Evolutionary conservation across 345 rosid species (phyloP), one percentile per base, ranked within the genome.

Genomic region (Lagerstroemia speciosa): DNA sequence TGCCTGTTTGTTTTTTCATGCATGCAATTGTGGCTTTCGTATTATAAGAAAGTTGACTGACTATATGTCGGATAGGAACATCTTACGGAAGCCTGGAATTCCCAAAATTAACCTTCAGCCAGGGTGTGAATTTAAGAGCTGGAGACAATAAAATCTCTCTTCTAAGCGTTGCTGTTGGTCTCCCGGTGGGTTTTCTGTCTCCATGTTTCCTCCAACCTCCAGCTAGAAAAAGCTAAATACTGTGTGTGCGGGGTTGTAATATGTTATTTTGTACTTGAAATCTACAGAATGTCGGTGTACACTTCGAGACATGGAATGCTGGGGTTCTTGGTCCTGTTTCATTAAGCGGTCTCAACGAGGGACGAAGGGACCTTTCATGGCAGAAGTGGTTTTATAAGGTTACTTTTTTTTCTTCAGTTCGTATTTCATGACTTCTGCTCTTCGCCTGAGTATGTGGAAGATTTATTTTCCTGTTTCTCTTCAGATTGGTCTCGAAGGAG

Each of bases 161-260:
- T 38, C 69, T 83, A 17, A 85, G 86, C 57, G 80, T 71, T 32
- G 77, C 79, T 78, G 86, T 81, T 60, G 89, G 89, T 29, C 71
- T 85, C 65, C 89, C 86, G 82, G 89, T 85, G 58, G 40, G 12
- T 55, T 70, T 50, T 71, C 65, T 65, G 31, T 40, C 69, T 57
- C 46, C 17, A 1, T 31, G 36, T 69, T 55, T 86, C 72, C 89
- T 85, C 70, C 22, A 24, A 4, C 37, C 52, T 24, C 29, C 32
- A 22, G 8, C 41, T 20, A 62, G 36, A 53, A 50, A n/a, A 15
- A 53, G 26, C 24, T 29, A 1, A 33, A 46, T 7, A 46, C 19
- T 65, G 46, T 55, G 30, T 71, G 64, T 24, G 62, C 46, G 19
- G 20, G 61, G 24, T 16, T 9, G 19, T 64, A 46, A 37, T 38